Base-by-base conservation (phyloP, 176 grass and related monocot genomes). In the Avena eriantha region DNA sequence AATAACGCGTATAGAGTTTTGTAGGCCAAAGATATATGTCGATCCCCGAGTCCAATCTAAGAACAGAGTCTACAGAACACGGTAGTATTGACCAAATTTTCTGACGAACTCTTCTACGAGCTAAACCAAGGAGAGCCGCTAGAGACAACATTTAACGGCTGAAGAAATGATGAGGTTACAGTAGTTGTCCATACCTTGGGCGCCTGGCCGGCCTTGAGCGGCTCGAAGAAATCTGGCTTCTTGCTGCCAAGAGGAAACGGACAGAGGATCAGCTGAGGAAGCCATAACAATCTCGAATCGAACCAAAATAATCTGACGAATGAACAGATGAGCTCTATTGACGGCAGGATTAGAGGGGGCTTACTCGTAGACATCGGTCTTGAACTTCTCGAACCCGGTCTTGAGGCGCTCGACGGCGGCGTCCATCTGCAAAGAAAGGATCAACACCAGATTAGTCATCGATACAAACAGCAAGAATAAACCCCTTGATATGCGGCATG, bases 311-410 rank as follows among this genome's bases (percentile, higher is more conserved):
- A 9, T 47, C 45, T 35, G 10, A n/a, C 18, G 73, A 34, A 72
- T 19, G 60, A 72, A 24, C 29, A 59, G 48, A 31, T 24, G 17
- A 50, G 10, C 24, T 78, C 19, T 15, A 11, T 51, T 3, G n/a
- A 57, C 6, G n/a, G n/a, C 7, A 17, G 49, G 80, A 66, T 70
- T 39, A 79, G 66, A 1, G 1, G 41, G 22, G 11, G 13, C 50
- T n/a, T 80, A 98, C 97, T 96, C 94, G 63, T 88, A 98, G 60
- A 96, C 53, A 73, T 92, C 86, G 39, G 74, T 79, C 88, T 98
- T 98, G 94, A 98, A 98, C 68, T 88, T 47, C 34, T 92, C 50
- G 80, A 98, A 98, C 49, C 97, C 97, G 7, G 73, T 85, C 64
- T 63, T 82, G 84, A 98, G 50, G 79, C 97, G 86, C 80, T 91